phyloP scores from a whole-genome alignment of 495 filamentous ascomycete genomes.

The Platismatia glauca region DNA sequence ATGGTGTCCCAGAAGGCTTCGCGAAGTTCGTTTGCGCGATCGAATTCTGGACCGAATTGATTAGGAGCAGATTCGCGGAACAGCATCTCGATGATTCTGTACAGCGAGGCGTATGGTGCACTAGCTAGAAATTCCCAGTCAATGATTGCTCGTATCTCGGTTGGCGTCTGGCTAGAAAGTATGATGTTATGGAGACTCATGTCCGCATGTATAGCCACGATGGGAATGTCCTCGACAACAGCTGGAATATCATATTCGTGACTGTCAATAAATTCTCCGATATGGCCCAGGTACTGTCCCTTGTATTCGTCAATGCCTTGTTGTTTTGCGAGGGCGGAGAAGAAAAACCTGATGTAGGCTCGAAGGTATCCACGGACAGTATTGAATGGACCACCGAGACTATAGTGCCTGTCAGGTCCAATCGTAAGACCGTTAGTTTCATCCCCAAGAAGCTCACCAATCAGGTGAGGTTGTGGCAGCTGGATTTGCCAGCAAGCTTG shows the following conservation, averaged over 20 bases:
- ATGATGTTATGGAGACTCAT: constrained; percentile 26
- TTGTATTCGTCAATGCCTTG: constrained; percentile 26
- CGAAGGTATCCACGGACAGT: constrained; percentile 10
- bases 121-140: constrained; percentile 24
- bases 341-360: constrained; percentile 18
- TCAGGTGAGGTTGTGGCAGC: neutral
- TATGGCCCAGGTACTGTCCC: constrained; percentile 14
- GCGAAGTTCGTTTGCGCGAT: constrained; percentile 19
- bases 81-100: constrained; percentile 23
- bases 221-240: constrained; percentile 23
- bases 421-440: neutral
- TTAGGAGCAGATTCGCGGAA: constrained; percentile 24
- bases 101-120: constrained; percentile 18
- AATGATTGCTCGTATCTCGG: constrained; percentile 21
- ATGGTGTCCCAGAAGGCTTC: constrained; percentile 25
- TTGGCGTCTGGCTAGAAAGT: constrained; percentile 12
- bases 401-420: constrained; percentile 1
- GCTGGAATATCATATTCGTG: constrained; percentile 18
- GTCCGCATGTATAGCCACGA: constrained; percentile 24
- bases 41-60: constrained; percentile 20
- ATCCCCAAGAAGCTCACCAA: constrained; percentile 1
- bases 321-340: constrained; percentile 21
- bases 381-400: neutral
- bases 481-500: constrained; percentile 4
- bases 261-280: constrained; percentile 18